phyloP scores from a whole-genome alignment of 2,329 filamentous ascomycete genomes.

The Hypomyces perniciosus region DNA sequence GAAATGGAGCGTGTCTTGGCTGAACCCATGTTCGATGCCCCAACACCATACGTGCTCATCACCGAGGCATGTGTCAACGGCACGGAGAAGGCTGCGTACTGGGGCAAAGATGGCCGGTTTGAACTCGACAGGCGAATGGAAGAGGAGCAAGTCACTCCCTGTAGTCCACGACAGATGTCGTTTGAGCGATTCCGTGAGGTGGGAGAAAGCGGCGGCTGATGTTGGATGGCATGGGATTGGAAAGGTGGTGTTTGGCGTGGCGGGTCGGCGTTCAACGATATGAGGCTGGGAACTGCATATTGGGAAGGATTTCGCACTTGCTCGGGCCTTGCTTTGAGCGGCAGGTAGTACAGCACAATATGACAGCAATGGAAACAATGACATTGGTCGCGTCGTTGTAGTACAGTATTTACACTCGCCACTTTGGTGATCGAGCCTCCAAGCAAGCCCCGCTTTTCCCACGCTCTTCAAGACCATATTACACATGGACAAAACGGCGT shows the following conservation, averaged over 20 bases:
- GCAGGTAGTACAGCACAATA: constrained; percentile 8
- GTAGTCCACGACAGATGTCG: constrained; percentile 17
- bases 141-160: constrained; percentile 48
- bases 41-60: constrained; percentile 68
- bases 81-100: constrained; percentile 53
- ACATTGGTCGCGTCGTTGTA: constrained; percentile 34
- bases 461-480: constrained; percentile 28
- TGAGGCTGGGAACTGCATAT: neutral
- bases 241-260: constrained; percentile 8
- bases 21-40: constrained; percentile 77
- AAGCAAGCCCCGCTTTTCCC: constrained; percentile 25
- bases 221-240: neutral
- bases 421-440: constrained; percentile 23
- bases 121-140: constrained; percentile 63
- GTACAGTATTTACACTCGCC: constrained; percentile 39
- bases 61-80: constrained; percentile 63
- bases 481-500: constrained; percentile 28
- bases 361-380: constrained; percentile 23
- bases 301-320: constrained; percentile 6
- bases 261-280: constrained; percentile 12
- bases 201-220: constrained; percentile 42
- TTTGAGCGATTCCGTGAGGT: constrained; percentile 42
- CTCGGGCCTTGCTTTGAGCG: neutral
- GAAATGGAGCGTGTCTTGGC: constrained; percentile 74
- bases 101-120: constrained; percentile 64